phyloP scores from a whole-genome alignment of 2,329 filamentous ascomycete species.

The Colletotrichum paranaense region DNA sequence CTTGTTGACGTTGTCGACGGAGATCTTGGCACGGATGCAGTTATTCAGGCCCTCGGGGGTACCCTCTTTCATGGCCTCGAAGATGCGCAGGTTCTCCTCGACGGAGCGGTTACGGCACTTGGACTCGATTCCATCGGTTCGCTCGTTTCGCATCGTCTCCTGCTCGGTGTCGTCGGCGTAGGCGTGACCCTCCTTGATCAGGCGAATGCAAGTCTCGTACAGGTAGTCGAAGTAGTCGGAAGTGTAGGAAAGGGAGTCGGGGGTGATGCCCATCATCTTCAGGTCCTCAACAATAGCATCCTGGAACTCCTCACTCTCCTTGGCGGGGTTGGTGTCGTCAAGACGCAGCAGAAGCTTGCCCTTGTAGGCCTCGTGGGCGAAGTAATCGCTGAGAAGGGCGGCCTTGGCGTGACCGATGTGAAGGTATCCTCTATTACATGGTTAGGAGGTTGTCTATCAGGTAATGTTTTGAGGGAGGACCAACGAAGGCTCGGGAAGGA shows the following conservation, averaged over 20 bases:
- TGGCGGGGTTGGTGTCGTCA: conserved; percentile 96
- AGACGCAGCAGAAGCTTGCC: conserved; percentile 92
- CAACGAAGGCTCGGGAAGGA: conserved; percentile 91
- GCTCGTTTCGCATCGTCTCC: conserved; percentile 86
- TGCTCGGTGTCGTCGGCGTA: conserved; percentile 96
- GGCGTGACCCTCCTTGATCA: conserved; percentile 88
- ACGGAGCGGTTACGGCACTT: conserved; percentile 80
- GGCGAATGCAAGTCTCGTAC: conserved; percentile 84
- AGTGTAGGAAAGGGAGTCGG: conserved; percentile 88
- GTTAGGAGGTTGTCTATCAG: not conserved
- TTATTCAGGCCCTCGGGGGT: conserved; percentile 82
- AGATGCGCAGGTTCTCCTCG: conserved; percentile 87
- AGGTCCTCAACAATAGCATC: conserved; percentile 95
- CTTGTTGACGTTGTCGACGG: conserved; percentile 91
- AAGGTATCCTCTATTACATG: conserved; percentile 61
- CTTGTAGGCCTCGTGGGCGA: conserved; percentile 92
- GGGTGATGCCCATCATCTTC: conserved; percentile 89
- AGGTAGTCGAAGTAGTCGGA: conserved; percentile 96
- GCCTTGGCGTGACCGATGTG: conserved; percentile 98
- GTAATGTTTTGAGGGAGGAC: not conserved
- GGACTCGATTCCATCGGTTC: conserved; percentile 86
- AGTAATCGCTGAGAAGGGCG: conserved; percentile 94
- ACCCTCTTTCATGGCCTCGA: conserved; percentile 93
- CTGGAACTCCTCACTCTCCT: conserved; percentile 97
- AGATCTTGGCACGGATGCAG: conserved; percentile 96